Percentiles rank a stretch among this genome's conserved stretches.
Conservation (phyloP, 331 rosid genomes). For the Telfairia occidentalis region DNA sequence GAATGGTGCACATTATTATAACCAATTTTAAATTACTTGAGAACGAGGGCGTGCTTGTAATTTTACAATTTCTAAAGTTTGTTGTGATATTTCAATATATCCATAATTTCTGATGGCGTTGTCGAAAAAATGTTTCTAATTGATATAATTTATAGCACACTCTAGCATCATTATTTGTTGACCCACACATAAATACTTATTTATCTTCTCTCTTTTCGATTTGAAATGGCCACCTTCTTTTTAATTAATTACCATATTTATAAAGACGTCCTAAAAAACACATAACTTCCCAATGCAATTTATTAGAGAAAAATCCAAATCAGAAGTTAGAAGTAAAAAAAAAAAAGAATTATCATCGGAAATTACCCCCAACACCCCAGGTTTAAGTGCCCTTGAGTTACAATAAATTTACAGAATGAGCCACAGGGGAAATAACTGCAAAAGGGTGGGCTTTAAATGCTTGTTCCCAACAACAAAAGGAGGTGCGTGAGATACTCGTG, state of each 20-base stretch:
- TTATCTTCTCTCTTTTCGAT: neutral
- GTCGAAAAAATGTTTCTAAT: neutral
- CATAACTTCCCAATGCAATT: neutral
- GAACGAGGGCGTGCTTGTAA: neutral
- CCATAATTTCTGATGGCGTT: neutral
- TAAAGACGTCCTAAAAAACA: no score
- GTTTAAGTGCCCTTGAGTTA: neutral
- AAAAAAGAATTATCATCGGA: neutral
- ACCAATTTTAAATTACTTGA: neutral
- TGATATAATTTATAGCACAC: neutral
- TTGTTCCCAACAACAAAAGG: constrained; percentile 10
- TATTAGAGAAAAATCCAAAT: neutral
- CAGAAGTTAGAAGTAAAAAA: neutral
- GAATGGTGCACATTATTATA: neutral
- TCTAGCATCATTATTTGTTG: neutral
- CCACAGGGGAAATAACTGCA: neutral
- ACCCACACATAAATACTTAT: neutral
- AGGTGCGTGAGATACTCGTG: constrained; percentile 43
- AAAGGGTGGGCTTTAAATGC: constrained; percentile 13
- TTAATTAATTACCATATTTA: neutral
- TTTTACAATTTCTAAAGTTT: neutral
- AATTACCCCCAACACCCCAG: neutral
- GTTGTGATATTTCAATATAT: neutral
- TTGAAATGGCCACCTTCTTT: neutral
- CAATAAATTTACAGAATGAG: neutral